Conservation (phyloP, 345 rosid genomes). For the Zanthoxylum bungeanum region DNA sequence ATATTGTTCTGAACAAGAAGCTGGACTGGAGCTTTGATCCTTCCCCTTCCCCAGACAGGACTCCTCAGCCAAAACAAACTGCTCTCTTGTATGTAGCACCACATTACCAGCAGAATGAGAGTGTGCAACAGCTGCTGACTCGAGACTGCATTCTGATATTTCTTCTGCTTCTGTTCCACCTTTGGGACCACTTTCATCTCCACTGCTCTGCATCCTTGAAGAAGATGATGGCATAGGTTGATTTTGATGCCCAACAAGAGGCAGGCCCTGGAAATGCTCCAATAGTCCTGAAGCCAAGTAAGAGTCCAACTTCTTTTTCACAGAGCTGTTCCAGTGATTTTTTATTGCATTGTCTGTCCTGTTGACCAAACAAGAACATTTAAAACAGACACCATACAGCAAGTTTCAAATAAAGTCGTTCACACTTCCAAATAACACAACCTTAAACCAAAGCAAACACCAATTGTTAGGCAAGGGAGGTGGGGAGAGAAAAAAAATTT, state of each 20-base stretch:
- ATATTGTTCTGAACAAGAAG: slow-evolving; percentile 58
- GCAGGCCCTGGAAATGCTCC: slow-evolving; percentile 66
- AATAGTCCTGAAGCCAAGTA: slow-evolving; percentile 87
- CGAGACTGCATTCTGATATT: slow-evolving; percentile 93
- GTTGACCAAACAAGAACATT: slow-evolving; percentile 36
- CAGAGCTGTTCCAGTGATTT: slow-evolving; percentile 99
- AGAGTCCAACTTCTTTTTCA: slow-evolving; percentile 94
- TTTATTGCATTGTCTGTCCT: slow-evolving; percentile 99
- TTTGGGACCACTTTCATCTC: slow-evolving; percentile 59
- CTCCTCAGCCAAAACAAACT: slow-evolving; percentile 46
- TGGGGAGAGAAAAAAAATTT: not conserved
- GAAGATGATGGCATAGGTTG: slow-evolving; percentile 56
- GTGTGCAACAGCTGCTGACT: slow-evolving; percentile 48
- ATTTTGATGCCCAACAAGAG: slow-evolving; percentile 55
- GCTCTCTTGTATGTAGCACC: slow-evolving; percentile 39
- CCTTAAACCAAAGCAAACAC: not conserved
- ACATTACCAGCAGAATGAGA: slow-evolving; percentile 62
- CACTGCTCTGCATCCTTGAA: slow-evolving; percentile 58
- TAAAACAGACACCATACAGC: not conserved
- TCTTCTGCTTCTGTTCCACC: slow-evolving; percentile 61
- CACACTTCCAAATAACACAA: slow-evolving; percentile 3
- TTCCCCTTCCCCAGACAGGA: slow-evolving; percentile 41
- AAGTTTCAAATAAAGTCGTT: not conserved
- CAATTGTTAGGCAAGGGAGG: not conserved
- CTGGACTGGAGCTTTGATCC: slow-evolving; percentile 56